Base-by-base conservation (phyloP, 2,329 filamentous ascomycete genomes). In the Westerdykella ornata region DNA sequence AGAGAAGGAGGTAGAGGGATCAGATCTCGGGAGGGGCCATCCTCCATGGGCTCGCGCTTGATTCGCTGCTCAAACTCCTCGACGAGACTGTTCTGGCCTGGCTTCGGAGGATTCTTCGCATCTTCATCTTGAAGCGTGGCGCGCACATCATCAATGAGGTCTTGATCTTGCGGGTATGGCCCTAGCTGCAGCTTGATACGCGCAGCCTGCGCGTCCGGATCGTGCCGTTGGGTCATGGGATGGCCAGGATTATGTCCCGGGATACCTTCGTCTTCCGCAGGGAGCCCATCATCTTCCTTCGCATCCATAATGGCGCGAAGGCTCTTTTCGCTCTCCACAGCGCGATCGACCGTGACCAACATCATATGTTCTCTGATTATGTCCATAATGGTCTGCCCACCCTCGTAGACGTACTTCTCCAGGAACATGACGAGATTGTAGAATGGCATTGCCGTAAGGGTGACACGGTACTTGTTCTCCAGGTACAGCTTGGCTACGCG, bases 111-210 rank as follows among this genome's bases (percentile, higher is more conserved):
- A 39, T 85, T 76, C 40, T 80, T 77, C n/a, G 75, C 72, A 61
- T 98, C 92, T 54, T 92, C 83, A 4, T 95, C 88, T 54, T 85
- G 82, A 1, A 97, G 73, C 52, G 95, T 88, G 4, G 85, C 86
- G 16, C 88, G 82, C 3, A 98, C 81, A 60, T 98, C 92, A 9
- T 84, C 81, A 53, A 86, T 81, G 31, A 95, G 69, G 5, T 94
- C 85, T 13, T 77, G 68, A 38, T 98, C 92, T 76, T 94, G 84
- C 0, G 88, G 85, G 33, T 95, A 68, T 9, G 84, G 82, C 0
- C 89, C 92, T 3, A 98, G 77, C 52, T 82, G 84, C 9, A 98
- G 72, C 46, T 73, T 76, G 14, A 63, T 63, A 16, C 59, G 51
- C 11, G 61, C 51, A 32, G 73, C 72, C 35, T 80, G 70, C 19